Evolutionary conservation across 352 stramenopile genomes (phyloP).

Genomic region (Phytophthora agathidicida): DNA sequence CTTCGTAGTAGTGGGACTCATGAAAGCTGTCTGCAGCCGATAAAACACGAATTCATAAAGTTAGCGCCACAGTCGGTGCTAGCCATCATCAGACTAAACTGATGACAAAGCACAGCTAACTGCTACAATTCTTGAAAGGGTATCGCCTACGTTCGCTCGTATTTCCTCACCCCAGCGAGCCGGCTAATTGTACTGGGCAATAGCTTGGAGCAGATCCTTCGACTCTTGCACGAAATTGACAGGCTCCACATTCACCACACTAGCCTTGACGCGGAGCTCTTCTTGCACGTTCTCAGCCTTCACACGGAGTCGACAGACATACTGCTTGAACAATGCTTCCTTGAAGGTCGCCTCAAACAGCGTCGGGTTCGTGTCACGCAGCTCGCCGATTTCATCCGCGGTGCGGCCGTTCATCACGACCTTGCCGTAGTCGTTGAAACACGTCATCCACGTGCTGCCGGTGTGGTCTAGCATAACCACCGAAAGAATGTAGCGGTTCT

Average conservation of each 20-base stretch:
- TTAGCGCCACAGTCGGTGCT: slow-evolving; percentile 13
- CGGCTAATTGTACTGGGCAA: slow-evolving; percentile 85
- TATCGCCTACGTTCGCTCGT: slow-evolving; percentile 4
- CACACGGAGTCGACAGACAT: slow-evolving; percentile 88
- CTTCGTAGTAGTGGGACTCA: no score
- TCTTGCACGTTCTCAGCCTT: slow-evolving; percentile 98
- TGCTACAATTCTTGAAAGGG: background rate
- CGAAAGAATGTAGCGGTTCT: slow-evolving; percentile 96
- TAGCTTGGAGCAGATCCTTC: slow-evolving; percentile 92
- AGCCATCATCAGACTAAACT: slow-evolving; percentile 3
- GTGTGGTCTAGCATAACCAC: slow-evolving; percentile 94
- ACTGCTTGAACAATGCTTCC: slow-evolving; percentile 92
- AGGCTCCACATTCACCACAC: slow-evolving; percentile 90
- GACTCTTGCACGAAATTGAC: slow-evolving; percentile 95
- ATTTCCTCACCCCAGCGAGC: slow-evolving; percentile 1
- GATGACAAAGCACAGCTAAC: slow-evolving; percentile 4
- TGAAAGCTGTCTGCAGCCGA: no score
- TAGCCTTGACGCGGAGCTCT: slow-evolving; percentile 94
- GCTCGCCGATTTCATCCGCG: slow-evolving; percentile 93
- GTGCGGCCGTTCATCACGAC: slow-evolving; percentile 91
- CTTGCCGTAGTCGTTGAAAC: slow-evolving; percentile 97
- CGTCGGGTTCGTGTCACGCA: slow-evolving; percentile 84
- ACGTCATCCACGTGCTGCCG: slow-evolving; percentile 94
- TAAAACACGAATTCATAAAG: slow-evolving; percentile 37
- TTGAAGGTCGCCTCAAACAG: slow-evolving; percentile 95